A percentile compares a stretch with the other conserved stretches of the same genome.
phyloP scores from a whole-genome alignment of 1,284 basidiomycete genomes.

The Ceratobasidium sp. region DNA sequence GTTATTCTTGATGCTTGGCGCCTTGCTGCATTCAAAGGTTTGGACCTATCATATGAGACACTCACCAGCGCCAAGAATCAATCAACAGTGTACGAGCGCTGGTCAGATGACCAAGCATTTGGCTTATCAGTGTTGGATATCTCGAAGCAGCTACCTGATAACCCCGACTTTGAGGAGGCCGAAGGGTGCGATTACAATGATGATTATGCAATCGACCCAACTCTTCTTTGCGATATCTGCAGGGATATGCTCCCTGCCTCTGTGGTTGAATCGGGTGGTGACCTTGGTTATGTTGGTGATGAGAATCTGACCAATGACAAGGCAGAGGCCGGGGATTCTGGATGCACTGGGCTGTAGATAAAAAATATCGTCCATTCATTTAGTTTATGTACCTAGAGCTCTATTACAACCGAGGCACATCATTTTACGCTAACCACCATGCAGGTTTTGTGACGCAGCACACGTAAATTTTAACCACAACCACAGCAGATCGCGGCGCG shows the following conservation, averaged over 20 bases:
- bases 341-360: background rate
- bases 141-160: background rate
- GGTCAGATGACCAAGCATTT: background rate
- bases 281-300: background rate
- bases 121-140: background rate
- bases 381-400: background rate
- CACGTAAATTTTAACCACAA: background rate
- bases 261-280: background rate
- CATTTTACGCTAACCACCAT: background rate
- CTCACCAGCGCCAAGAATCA: background rate
- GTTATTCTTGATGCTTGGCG: slow-evolving; percentile 2
- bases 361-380: background rate
- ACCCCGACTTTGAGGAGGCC: background rate
- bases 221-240: background rate
- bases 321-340: background rate
- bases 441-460: background rate
- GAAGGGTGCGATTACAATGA: slow-evolving; percentile 8
- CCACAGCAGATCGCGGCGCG: background rate
- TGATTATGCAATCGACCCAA: slow-evolving; percentile 12
- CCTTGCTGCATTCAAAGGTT: background rate
- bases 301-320: background rate
- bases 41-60: background rate
- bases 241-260: background rate
- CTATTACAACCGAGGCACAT: background rate
- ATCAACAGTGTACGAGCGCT: slow-evolving; percentile 1